Base-by-base conservation (phyloP, 805 yeast species). In the Blastobotrys chiropterorum region DNA sequence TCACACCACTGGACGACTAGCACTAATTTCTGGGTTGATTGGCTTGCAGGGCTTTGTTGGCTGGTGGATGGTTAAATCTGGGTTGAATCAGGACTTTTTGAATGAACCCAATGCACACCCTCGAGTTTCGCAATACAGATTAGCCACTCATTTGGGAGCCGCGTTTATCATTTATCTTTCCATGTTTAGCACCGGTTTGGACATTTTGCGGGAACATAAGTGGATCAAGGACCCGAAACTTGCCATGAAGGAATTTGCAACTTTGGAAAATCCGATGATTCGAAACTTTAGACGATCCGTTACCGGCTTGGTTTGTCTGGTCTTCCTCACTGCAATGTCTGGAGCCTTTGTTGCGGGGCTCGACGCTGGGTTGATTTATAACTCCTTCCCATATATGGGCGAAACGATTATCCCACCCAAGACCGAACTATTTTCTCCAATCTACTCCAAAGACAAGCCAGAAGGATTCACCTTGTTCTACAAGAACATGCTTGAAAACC, bases 31-130 rank as follows among this genome's bases (percentile, higher is more conserved):
- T 42, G 81, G 77, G 0, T 71, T 94, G 48, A 75, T 94, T 53
- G 99, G 96, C 8, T 72, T 94, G 46, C 99, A 94, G 73, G 99
- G 99, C 49, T 86, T 84, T 49, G 85, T 94, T 59, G 99, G 99
- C 31, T 94, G 99, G 99, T 94, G 99, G 99, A 94, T 94, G 99
- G 99, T 94, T 49, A 82, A 86, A 62, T 88, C 97, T 7, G 99
- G 99, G 30, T 76, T 94, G 51, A 95, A 90, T 65, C 85, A 85
- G 62, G 77, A 83, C 44, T 85, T 85, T 63, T 72, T 94, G 46
- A 78, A 77, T 19, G 90, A 85, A 58, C 79, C 96, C 66, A 85
- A 80, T 45, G 82, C 96, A 0, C 95, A 92, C 65, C 99, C 99
- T n/a, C 89, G 99, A 0, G 99, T 94, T 2, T 87, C 97, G 3